These are phyloP conservation scores for Elymus sibiricus DNA, from an alignment of 176 grass and related monocot species.

Conservation along the genomic window DNA sequence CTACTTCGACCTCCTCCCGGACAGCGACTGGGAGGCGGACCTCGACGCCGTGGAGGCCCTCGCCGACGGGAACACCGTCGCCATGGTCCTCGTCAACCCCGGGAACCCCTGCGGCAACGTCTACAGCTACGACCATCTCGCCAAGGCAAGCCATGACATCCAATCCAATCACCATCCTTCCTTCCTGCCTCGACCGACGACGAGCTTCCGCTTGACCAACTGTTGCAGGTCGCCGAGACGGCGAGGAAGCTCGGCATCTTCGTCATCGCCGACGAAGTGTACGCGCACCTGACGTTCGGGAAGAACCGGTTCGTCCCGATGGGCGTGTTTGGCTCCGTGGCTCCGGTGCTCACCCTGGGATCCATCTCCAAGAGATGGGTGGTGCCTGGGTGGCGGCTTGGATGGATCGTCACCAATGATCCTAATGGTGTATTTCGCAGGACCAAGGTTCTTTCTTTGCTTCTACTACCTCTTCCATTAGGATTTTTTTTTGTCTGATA, in stretches of 20 bases:
- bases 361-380: slow-evolving; percentile 85
- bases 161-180: background rate
- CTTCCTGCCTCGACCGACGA: background rate
- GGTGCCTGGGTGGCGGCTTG: slow-evolving; percentile 79
- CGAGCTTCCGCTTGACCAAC: background rate
- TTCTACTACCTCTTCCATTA: background rate
- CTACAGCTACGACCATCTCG: slow-evolving; percentile 59
- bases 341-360: slow-evolving; percentile 61
- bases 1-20: slow-evolving; percentile 62
- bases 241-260: slow-evolving; percentile 69
- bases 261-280: slow-evolving; percentile 73
- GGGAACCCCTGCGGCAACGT: slow-evolving; percentile 80
- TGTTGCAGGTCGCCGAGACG: slow-evolving; percentile 50
- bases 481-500: background rate
- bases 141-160: slow-evolving; percentile 31
- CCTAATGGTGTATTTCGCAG: slow-evolving; percentile 46
- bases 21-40: slow-evolving; percentile 68
- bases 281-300: slow-evolving; percentile 59
- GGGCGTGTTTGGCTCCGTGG: slow-evolving; percentile 48
- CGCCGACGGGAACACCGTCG: slow-evolving; percentile 60
- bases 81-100: slow-evolving; percentile 74
- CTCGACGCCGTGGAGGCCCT: slow-evolving; percentile 38
- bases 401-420: slow-evolving; percentile 69
- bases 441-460: slow-evolving; percentile 42
- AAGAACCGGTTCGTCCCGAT: slow-evolving; percentile 54